These are phyloP conservation scores for Trametes coccinea DNA, from an alignment of 768 basidiomycete genomes.

Conservation along the genomic window DNA sequence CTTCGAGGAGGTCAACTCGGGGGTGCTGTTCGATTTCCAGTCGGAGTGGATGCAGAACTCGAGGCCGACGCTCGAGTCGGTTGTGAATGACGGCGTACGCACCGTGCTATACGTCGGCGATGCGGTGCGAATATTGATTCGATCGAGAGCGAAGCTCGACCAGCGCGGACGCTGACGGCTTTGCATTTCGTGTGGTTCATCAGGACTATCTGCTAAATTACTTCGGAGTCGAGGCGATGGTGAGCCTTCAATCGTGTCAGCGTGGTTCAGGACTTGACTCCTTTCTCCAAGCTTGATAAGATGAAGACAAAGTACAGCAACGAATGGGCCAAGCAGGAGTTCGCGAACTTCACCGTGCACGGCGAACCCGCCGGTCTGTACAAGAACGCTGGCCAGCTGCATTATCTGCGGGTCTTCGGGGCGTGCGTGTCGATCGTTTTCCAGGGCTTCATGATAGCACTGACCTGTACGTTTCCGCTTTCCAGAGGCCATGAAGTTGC, in stretches of 20 bases:
- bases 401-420: slow-evolving; percentile 50
- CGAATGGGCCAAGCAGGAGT: slow-evolving; percentile 43
- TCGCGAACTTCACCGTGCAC: slow-evolving; percentile 49
- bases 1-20: slow-evolving; percentile 41
- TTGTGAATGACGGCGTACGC: slow-evolving; percentile 57
- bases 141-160: neutral
- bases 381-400: slow-evolving; percentile 59
- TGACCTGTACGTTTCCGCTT: neutral
- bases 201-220: slow-evolving; percentile 55
- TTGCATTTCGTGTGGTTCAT: neutral
- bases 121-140: slow-evolving; percentile 37
- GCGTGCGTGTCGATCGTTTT: slow-evolving; percentile 17
- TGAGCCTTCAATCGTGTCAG: slow-evolving; percentile 23
- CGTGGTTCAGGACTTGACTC: neutral
- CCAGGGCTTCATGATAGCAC: neutral
- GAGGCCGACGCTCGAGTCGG: slow-evolving; percentile 49
- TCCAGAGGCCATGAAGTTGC: slow-evolving; percentile 32
- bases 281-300: slow-evolving; percentile 37
- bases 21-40: slow-evolving; percentile 48
- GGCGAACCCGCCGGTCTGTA: slow-evolving; percentile 51
- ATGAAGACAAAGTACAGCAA: slow-evolving; percentile 48
- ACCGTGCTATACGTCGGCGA: slow-evolving; percentile 56
- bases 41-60: slow-evolving; percentile 56
- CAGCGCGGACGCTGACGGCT: neutral
- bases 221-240: slow-evolving; percentile 58